Evolutionary conservation across 73 alveolate species (phyloP).

Genomic region (Paramecium sexaurelia): DNA sequence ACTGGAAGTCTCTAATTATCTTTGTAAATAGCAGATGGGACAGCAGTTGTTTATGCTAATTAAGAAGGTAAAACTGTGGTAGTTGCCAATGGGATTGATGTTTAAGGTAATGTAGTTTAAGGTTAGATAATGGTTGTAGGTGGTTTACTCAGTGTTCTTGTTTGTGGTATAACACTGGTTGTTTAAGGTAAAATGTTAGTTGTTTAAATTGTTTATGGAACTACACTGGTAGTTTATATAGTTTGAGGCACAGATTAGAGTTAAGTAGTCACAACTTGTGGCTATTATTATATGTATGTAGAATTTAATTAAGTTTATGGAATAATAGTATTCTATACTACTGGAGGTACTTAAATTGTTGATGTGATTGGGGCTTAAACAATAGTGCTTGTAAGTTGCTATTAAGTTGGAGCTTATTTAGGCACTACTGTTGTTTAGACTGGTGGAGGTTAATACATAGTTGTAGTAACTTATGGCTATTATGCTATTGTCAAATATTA

Average conservation of each 20-base stretch:
- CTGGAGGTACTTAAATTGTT: background rate
- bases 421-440: background rate
- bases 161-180: background rate
- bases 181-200: background rate
- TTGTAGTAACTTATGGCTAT: background rate
- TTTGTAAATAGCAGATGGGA: background rate
- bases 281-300: background rate
- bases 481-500: background rate
- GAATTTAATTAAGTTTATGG: background rate
- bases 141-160: background rate
- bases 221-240: background rate
- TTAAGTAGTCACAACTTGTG: background rate
- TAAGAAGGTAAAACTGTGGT: background rate
- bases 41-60: background rate
- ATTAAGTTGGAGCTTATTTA: background rate
- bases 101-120: background rate
- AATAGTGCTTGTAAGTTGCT: background rate
- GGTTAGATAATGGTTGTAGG: background rate
- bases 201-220: background rate
- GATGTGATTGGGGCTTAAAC: background rate
- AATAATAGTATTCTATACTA: background rate
- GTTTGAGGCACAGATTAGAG: background rate
- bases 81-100: background rate
- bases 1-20: background rate
- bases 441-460: background rate